Evolutionary conservation across 345 rosid genomes (phyloP).

Genomic region (Dipteronia dyeriana): DNA sequence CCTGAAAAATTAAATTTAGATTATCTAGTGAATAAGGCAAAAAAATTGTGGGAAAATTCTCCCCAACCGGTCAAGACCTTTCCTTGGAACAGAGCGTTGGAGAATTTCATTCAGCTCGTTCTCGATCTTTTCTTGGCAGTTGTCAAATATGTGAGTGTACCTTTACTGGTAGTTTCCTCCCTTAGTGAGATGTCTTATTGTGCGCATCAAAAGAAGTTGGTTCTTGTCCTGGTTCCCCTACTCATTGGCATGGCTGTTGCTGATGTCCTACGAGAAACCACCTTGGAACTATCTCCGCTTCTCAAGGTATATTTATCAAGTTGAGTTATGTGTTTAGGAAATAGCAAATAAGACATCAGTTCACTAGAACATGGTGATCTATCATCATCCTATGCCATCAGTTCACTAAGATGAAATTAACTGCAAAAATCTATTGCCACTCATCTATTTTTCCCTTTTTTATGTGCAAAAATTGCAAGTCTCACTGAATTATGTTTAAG

Average conservation of each 20-base stretch:
- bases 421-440: not conserved
- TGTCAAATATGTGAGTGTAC: constrained; percentile 66
- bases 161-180: constrained; percentile 69
- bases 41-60: constrained; percentile 56
- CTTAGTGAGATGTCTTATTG: constrained; percentile 98
- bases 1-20: constrained; percentile 50
- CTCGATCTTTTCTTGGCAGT: constrained; percentile 71
- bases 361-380: constrained; percentile 7
- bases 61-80: constrained; percentile 82
- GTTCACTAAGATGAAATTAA: not conserved
- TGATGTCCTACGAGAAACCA: constrained; percentile 53
- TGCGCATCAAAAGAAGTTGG: constrained; percentile 80
- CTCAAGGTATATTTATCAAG: constrained; percentile 58
- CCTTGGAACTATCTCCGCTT: constrained; percentile 63
- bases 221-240: constrained; percentile 64
- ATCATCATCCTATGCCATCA: not conserved
- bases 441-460: not conserved
- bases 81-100: constrained; percentile 74
- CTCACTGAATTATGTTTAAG: not conserved
- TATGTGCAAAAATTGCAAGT: not conserved
- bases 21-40: constrained; percentile 46
- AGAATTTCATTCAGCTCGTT: constrained; percentile 69
- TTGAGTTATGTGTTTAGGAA: constrained; percentile 13
- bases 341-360: not conserved
- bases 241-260: constrained; percentile 65